These are phyloP conservation scores for Beauveria varroae DNA, from an alignment of 2,329 filamentous ascomycete genomes.

Conservation along the genomic window DNA sequence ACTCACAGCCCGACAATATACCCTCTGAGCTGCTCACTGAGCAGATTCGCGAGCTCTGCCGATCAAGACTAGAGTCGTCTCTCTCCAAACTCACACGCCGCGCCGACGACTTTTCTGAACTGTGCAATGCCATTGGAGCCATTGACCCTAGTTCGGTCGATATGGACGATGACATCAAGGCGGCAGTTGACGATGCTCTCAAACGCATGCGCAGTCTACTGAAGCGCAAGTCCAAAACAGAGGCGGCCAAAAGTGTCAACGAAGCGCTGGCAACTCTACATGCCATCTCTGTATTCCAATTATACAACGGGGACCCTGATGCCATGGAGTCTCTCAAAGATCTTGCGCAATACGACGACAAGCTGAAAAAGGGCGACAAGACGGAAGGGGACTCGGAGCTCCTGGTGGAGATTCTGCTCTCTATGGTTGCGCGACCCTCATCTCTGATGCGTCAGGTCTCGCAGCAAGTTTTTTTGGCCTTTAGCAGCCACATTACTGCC, in stretches of 20 bases:
- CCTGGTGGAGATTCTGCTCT: slow-evolving; percentile 81
- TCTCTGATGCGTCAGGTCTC: slow-evolving; percentile 78
- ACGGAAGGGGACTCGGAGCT: slow-evolving; percentile 57
- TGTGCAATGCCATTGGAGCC: slow-evolving; percentile 47
- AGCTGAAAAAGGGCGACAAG: slow-evolving; percentile 48
- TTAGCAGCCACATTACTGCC: slow-evolving; percentile 65
- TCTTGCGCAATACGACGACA: slow-evolving; percentile 66
- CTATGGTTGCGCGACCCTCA: slow-evolving; percentile 80
- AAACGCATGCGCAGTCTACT: slow-evolving; percentile 46
- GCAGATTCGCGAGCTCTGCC: slow-evolving; percentile 45
- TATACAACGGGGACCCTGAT: slow-evolving; percentile 85
- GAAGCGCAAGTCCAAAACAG: slow-evolving; percentile 30
- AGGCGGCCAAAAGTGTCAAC: slow-evolving; percentile 32
- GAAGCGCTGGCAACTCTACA: slow-evolving; percentile 74
- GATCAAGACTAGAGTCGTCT: slow-evolving; percentile 49
- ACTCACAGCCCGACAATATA: slow-evolving; percentile 38
- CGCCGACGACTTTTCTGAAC: slow-evolving; percentile 42
- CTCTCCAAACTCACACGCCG: slow-evolving; percentile 51
- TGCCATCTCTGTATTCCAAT: slow-evolving; percentile 74
- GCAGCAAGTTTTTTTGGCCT: slow-evolving; percentile 79
- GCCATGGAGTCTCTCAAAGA: slow-evolving; percentile 77
- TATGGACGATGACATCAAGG: slow-evolving; percentile 48
- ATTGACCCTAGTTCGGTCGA: slow-evolving; percentile 44
- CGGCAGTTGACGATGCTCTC: slow-evolving; percentile 44
- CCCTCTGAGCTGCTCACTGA: slow-evolving; percentile 39